Evolutionary conservation across 169 alveolate species (phyloP).

Genomic region (Plasmodium gallinaceum): DNA sequence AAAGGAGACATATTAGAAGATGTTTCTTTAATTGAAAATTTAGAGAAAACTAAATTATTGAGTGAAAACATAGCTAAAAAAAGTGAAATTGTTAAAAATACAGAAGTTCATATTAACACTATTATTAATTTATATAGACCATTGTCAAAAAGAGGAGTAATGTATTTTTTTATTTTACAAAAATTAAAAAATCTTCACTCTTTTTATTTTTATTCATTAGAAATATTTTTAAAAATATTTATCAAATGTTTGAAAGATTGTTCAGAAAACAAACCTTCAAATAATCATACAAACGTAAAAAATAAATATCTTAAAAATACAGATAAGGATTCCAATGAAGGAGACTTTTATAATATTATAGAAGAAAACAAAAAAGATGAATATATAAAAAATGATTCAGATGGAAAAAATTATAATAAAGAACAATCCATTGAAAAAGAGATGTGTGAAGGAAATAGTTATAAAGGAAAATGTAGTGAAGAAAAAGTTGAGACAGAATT

Average conservation of each 20-base stretch:
- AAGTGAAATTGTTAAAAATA: constrained; percentile 94
- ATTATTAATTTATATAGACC: constrained; percentile 96
- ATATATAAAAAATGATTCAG: neutral
- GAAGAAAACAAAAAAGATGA: neutral
- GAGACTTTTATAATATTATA: constrained; percentile 67
- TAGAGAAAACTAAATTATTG: constrained; percentile 95
- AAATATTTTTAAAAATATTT: constrained; percentile 93
- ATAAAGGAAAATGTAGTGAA: neutral
- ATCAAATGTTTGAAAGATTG: constrained; percentile 95
- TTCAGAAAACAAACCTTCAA: constrained; percentile 81
- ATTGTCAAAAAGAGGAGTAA: constrained; percentile 95
- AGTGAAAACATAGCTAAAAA: constrained; percentile 95
- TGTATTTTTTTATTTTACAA: constrained; percentile 93
- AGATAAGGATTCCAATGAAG: constrained; percentile 76
- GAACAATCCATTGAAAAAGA: neutral
- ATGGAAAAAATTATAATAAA: neutral
- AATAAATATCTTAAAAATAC: constrained; percentile 74
- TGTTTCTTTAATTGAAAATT: constrained; percentile 93
- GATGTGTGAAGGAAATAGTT: constrained; percentile 7
- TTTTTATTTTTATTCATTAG: constrained; percentile 91
- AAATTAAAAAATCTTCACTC: constrained; percentile 84
- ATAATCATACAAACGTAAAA: constrained; percentile 70
- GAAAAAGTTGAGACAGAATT: neutral
- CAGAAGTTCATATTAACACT: constrained; percentile 94
- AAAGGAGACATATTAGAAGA: constrained; percentile 95